A percentile compares a stretch with the other conserved stretches of the same genome.
These are phyloP conservation scores for Leccinum longicurvipes DNA, from an alignment of 768 basidiomycete species.

Conservation along the genomic window DNA sequence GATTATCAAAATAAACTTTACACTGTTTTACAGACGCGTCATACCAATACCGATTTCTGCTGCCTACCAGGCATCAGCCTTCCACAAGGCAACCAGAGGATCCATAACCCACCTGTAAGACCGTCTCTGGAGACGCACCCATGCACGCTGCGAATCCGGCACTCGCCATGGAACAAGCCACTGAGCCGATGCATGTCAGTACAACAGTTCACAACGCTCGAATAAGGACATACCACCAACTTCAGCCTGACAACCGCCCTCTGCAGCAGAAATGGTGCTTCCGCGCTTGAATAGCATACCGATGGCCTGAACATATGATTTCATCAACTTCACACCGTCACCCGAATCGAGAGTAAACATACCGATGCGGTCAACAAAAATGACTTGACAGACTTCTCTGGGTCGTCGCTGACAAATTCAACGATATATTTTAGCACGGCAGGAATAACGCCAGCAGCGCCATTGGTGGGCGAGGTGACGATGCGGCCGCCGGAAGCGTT, in stretches of 20 bases:
- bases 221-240: slow-evolving; percentile 65
- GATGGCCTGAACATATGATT: slow-evolving; percentile 51
- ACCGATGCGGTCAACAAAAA: slow-evolving; percentile 89
- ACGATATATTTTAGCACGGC: slow-evolving; percentile 86
- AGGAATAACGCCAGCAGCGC: slow-evolving; percentile 92
- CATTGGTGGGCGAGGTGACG: slow-evolving; percentile 93
- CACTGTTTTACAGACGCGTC: slow-evolving; percentile 10
- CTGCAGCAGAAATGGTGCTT: slow-evolving; percentile 95
- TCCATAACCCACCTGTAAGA: slow-evolving; percentile 55
- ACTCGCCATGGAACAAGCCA: slow-evolving; percentile 95
- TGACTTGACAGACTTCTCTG: slow-evolving; percentile 81
- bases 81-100: neutral
- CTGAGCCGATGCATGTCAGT: slow-evolving; percentile 33
- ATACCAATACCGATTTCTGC: slow-evolving; percentile 89
- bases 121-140: slow-evolving; percentile 84
- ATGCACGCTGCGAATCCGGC: slow-evolving; percentile 93
- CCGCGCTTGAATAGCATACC: slow-evolving; percentile 97
- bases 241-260: slow-evolving; percentile 94
- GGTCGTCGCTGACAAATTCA: slow-evolving; percentile 91
- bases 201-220: neutral
- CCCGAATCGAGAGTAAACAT: slow-evolving; percentile 23
- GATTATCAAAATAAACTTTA: slow-evolving; percentile 1
- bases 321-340: slow-evolving; percentile 5
- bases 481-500: slow-evolving; percentile 92
- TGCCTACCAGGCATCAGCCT: slow-evolving; percentile 40